These are phyloP conservation scores for Lachnellula occidentalis DNA, from an alignment of 2,329 filamentous ascomycete genomes.

Conservation along the genomic window DNA sequence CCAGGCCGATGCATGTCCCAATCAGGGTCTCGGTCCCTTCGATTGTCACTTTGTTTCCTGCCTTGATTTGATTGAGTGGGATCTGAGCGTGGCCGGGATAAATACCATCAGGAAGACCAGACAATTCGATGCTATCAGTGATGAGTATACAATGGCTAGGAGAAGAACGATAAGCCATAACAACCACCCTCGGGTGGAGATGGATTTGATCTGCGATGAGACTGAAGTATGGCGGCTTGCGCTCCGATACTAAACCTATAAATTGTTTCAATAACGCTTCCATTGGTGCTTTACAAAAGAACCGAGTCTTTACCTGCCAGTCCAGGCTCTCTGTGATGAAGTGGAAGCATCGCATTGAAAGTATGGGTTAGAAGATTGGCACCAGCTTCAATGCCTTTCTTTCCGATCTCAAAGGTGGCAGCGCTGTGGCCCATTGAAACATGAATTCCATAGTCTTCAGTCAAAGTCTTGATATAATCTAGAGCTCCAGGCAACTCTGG, in stretches of 20 bases:
- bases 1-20: constrained; percentile 45
- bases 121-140: constrained; percentile 50
- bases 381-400: constrained; percentile 40
- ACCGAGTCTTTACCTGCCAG: constrained; percentile 36
- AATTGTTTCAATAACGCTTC: not conserved
- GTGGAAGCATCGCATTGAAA: constrained; percentile 48
- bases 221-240: constrained; percentile 39
- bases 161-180: constrained; percentile 42
- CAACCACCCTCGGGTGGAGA: constrained; percentile 44
- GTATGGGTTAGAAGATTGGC: constrained; percentile 49
- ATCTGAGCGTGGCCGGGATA: constrained; percentile 49
- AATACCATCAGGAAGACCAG: constrained; percentile 44
- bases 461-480: constrained; percentile 38
- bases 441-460: constrained; percentile 22
- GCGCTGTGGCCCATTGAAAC: constrained; percentile 38
- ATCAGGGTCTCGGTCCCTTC: constrained; percentile 48
- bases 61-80: constrained; percentile 42
- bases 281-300: not conserved
- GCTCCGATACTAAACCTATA: constrained; percentile 30
- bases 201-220: constrained; percentile 51
- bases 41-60: constrained; percentile 44
- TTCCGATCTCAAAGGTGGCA: constrained; percentile 42
- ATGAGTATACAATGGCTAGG: constrained; percentile 45
- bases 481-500: constrained; percentile 43
- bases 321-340: constrained; percentile 46